phyloP scores from a whole-genome alignment of 139 green algal species.

The Chlorella sp. region DNA sequence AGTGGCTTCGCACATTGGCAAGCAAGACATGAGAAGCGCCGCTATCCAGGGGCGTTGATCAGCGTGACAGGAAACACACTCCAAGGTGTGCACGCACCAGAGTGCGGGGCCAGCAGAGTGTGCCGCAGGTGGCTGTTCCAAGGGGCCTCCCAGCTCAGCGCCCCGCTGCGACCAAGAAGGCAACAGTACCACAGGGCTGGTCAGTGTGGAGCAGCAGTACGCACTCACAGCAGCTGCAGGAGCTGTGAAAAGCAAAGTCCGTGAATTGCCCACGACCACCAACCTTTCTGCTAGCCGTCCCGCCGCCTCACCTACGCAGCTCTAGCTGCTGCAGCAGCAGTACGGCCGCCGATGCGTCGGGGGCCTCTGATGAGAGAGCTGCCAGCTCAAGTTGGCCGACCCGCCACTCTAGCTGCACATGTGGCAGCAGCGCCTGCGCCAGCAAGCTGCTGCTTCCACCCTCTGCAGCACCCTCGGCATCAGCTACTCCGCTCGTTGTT shows the following conservation, averaged over 20 bases:
- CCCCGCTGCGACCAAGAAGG: not conserved
- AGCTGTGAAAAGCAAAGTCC: too few species aligned
- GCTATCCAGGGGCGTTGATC: not conserved
- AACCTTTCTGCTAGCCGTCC: too few species aligned
- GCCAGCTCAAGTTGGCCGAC: not conserved
- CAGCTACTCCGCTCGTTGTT: not conserved
- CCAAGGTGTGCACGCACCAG: not conserved
- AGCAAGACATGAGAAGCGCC: too few species aligned
- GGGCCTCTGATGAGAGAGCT: not conserved
- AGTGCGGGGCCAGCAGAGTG: conserved; percentile 13
- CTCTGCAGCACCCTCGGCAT: not conserved
- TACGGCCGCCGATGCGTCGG: not conserved
- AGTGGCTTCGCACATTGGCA: too few species aligned
- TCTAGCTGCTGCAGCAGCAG: conserved; percentile 28
- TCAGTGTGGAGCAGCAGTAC: too few species aligned
- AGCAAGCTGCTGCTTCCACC: not conserved
- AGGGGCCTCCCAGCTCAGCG: conserved; percentile 17
- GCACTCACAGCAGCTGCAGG: too few species aligned
- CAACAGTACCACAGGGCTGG: too few species aligned
- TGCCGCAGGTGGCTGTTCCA: conserved; percentile 23
- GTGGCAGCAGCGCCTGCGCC: conserved; percentile 1
- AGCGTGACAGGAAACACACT: not conserved
- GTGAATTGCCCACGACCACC: too few species aligned
- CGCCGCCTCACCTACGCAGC: not conserved
- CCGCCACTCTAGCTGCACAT: conserved; percentile 23